Base-by-base conservation (phyloP, 2,329 filamentous ascomycete species). In the Botryotinia globosa region DNA sequence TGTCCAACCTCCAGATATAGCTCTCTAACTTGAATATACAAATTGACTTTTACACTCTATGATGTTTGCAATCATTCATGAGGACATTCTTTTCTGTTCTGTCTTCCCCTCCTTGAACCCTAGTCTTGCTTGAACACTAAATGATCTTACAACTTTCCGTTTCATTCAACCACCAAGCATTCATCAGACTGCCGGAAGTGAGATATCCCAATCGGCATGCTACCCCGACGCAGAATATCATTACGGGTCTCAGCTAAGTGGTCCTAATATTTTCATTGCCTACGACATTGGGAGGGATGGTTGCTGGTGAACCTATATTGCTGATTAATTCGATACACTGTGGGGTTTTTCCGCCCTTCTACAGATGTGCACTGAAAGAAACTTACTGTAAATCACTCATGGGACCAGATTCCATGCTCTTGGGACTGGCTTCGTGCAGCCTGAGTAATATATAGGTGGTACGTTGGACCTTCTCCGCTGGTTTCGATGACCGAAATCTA, bases 321-420 rank as follows among this genome's bases (percentile, higher is more conserved):
- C 1, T 5, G 10, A 51, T 51, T n/a, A 6, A 51, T 10, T 51
- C 22, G 22, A 12, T 14, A 5, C 14, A 25, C 1, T 51, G 9
- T 51, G 48, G 48, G 2, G 22, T n/a, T 12, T 14, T n/a, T 6
- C 2, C 10, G 10, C 10, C 2, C 1, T 12, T n/a, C 1, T n/a
- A 25, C 4, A 0, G 10, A n/a, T n/a, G 1, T n/a, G 3, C 22
- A 51, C 10, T 12, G 6, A 5, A 14, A n/a, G 4, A 51, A n/a
- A 2, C 25, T 51, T 12, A 25, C 4, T 14, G 10, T 6, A 25
- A 5, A 6, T 7, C 10, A n/a, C 48, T 51, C 3, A 3, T n/a
- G 4, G 12, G 48, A 51, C 22, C 4, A 12, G 25, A 14, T n/a
- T n/a, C 4, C 1, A 51, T 51, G 10, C 4, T n/a, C 10, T 6